Evolutionary conservation across 768 basidiomycete genomes (phyloP).

Genomic region (Cytidiella melzeri): DNA sequence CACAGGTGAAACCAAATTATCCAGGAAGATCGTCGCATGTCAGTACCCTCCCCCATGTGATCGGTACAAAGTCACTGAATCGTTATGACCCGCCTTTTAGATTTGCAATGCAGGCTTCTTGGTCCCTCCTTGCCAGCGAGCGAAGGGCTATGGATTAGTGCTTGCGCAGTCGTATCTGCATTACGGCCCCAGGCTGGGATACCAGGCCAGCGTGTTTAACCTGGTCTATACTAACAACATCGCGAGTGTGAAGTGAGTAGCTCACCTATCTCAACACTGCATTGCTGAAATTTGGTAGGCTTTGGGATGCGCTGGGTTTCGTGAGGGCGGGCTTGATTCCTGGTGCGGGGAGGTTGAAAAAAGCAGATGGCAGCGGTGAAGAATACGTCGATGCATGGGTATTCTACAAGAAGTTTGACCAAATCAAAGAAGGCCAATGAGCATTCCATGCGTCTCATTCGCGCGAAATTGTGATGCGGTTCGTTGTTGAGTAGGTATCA

Average conservation of each 20-base stretch:
- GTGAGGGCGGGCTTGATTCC: slow-evolving; percentile 72
- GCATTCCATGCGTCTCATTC: not conserved
- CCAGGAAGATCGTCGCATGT: slow-evolving; percentile 88
- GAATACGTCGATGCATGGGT: slow-evolving; percentile 89
- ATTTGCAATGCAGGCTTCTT: slow-evolving; percentile 86
- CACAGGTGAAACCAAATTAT: slow-evolving; percentile 79
- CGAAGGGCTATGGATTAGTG: slow-evolving; percentile 58
- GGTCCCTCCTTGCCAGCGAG: slow-evolving; percentile 64
- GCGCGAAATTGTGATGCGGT: not conserved
- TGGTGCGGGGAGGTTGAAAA: slow-evolving; percentile 64
- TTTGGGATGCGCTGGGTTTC: slow-evolving; percentile 87
- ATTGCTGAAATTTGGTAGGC: slow-evolving; percentile 29
- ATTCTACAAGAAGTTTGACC: slow-evolving; percentile 69
- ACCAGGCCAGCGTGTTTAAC: slow-evolving; percentile 82
- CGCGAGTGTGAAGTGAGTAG: slow-evolving; percentile 38
- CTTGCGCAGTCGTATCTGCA: slow-evolving; percentile 76
- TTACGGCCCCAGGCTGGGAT: slow-evolving; percentile 76
- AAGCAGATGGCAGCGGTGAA: slow-evolving; percentile 63
- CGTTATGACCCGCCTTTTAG: slow-evolving; percentile 27
- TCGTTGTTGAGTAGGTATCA: too few relatives aligned
- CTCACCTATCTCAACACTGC: slow-evolving; percentile 1
- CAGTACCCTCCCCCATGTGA: slow-evolving; percentile 30
- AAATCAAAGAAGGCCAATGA: not conserved
- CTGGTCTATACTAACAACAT: slow-evolving; percentile 83
- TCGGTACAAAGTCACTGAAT: slow-evolving; percentile 1